Evolutionary conservation across 441 rosid genomes (phyloP), one percentile per base, ranked within the genome.

Genomic region (Capsella rubella): DNA sequence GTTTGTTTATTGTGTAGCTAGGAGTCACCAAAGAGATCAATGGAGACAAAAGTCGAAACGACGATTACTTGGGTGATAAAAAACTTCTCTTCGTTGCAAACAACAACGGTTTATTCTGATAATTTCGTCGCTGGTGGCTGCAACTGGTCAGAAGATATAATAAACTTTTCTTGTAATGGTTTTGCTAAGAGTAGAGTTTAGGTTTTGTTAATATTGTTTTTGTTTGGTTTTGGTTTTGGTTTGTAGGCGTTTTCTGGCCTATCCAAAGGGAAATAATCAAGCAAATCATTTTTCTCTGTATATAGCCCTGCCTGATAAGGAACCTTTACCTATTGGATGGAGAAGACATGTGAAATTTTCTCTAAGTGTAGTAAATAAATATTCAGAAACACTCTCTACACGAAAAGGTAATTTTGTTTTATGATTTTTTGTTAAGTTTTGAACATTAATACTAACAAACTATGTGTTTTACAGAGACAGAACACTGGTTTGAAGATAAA

Each of bases 41-140:
- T 47, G 52, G 52, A 50, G 31, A 16, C 4, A 4, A 15, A 35
- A 35, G 0, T 4, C 9, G 47, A 32, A 34, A 66, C 3, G 5
- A 86, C 82, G 67, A 81, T 82, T 76, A 75, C 82, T 18, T 88
- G 90, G 90, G 78, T 70, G 34, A 83, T 86, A 8, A 81, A 85
- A 34, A 71, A 82, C 54, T 86, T 85, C 70, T 39, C 86, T 40
- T 68, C 84, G 51, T 64, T 84, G 83, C 75, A 77, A 73, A 64
- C 74, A 0, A 72, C 74, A 77, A 78, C 75, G 79, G 81, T 75
- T 54, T 85, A 80, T 50, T 88, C 90, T 1, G 87, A 85, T 18
- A 4, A 45, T 34, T 88, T 88, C 55, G 29, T 76, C 3, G 82
- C 77, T 42, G 80, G 84, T 14, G 80, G 89, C 49, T 84, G 82